phyloP scores from a whole-genome alignment of 225 moss, liverwort and hornwort species.

The Physcomitrellopsis africana region DNA sequence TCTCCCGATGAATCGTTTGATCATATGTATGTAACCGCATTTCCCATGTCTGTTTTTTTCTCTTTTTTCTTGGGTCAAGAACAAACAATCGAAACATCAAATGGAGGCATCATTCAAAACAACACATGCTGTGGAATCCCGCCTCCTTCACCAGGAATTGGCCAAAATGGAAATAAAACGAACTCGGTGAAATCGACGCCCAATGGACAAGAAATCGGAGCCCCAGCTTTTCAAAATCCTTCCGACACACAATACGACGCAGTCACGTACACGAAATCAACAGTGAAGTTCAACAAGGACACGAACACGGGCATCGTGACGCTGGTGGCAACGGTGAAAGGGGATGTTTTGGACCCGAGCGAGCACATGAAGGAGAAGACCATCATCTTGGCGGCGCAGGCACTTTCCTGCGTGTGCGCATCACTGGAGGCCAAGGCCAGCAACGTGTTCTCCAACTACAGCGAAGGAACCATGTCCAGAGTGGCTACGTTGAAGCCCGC shows the following conservation, averaged over 20 bases:
- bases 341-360: conserved; percentile 25
- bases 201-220: conserved; percentile 2
- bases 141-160: neutral
- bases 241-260: conserved; percentile 45
- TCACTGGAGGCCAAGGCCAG: conserved; percentile 60
- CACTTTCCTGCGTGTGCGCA: conserved; percentile 49
- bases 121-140: neutral
- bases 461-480: neutral
- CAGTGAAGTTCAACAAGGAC: conserved; percentile 49
- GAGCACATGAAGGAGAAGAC: conserved; percentile 49
- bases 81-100: neutral
- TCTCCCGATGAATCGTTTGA: neutral
- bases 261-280: conserved; percentile 56
- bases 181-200: neutral
- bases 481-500: conserved; percentile 19
- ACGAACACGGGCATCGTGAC: conserved; percentile 52
- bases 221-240: conserved; percentile 28
- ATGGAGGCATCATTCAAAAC: neutral
- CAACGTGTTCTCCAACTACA: conserved; percentile 20
- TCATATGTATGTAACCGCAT: neutral
- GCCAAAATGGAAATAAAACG: conserved; percentile 1
- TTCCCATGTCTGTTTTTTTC: neutral
- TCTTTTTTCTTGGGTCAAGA: conserved; percentile 18
- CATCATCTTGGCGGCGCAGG: conserved; percentile 50
- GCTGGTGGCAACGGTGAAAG: conserved; percentile 45